phyloP scores from a whole-genome alignment of 306 rosid genomes.

The Prunus mume region DNA sequence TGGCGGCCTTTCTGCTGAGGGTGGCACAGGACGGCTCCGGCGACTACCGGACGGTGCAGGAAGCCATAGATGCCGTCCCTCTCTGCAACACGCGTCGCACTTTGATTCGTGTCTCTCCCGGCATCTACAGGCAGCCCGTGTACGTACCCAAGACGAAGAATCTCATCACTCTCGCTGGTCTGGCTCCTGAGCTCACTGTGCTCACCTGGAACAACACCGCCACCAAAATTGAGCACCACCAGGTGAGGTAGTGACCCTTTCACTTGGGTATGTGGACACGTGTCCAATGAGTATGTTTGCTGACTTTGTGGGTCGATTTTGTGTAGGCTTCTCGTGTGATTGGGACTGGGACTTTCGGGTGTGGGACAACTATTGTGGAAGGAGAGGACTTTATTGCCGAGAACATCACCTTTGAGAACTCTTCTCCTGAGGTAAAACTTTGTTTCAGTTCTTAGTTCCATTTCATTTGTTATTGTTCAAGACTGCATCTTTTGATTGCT shows the following conservation, averaged over 20 bases:
- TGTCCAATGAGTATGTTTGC: neutral
- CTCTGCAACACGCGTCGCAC: constrained; percentile 66
- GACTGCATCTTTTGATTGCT: neutral
- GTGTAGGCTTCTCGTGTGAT: constrained; percentile 56
- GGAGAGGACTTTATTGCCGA: constrained; percentile 93
- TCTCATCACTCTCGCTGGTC: constrained; percentile 64
- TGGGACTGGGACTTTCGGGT: constrained; percentile 90
- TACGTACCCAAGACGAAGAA: constrained; percentile 87
- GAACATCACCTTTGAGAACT: constrained; percentile 88
- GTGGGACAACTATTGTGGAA: constrained; percentile 83
- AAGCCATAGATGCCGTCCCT: constrained; percentile 80
- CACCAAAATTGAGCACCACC: constrained; percentile 64
- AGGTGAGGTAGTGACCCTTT: constrained; percentile 36
- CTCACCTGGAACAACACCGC: constrained; percentile 89
- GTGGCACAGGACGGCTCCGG: constrained; percentile 75
- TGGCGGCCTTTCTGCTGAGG: constrained; percentile 54
- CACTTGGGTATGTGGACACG: constrained; percentile 21
- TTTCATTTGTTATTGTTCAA: neutral
- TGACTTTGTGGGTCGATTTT: neutral
- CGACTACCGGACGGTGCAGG: constrained; percentile 71
- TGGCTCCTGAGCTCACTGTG: constrained; percentile 57
- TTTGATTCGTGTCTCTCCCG: constrained; percentile 68
- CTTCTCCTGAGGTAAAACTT: constrained; percentile 66
- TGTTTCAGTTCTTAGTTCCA: neutral
- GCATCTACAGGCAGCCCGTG: constrained; percentile 71